Evolutionary conservation across 2,329 filamentous ascomycete genomes (phyloP).

Genomic region (Penicillium sp.): DNA sequence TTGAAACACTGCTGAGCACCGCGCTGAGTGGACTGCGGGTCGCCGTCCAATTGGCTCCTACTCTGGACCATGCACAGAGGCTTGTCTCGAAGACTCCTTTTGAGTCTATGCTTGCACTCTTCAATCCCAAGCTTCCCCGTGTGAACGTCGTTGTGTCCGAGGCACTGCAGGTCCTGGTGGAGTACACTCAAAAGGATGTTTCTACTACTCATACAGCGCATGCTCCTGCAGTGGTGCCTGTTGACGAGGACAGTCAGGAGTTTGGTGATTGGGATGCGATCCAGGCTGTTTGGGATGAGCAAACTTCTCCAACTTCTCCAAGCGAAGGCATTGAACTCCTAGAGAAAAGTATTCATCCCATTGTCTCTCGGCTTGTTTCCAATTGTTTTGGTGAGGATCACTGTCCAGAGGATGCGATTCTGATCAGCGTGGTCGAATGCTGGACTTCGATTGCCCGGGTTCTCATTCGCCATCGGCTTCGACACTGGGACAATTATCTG

Average conservation of each 20-base stretch:
- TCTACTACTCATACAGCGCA: constrained; percentile 21
- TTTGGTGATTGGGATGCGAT: constrained; percentile 59
- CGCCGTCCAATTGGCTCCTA: constrained; percentile 45
- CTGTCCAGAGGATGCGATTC: constrained; percentile 52
- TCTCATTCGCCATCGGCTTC: constrained; percentile 46
- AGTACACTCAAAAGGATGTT: constrained; percentile 38
- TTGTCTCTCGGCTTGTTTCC: constrained; percentile 54
- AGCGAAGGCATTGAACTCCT: constrained; percentile 33
- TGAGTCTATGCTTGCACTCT: constrained; percentile 49
- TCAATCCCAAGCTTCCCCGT: constrained; percentile 48
- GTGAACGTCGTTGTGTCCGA: constrained; percentile 48
- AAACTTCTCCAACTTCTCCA: constrained; percentile 19
- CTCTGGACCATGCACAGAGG: constrained; percentile 40
- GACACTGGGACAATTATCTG: constrained; percentile 56
- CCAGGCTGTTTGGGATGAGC: constrained; percentile 43
- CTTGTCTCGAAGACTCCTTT: constrained; percentile 47
- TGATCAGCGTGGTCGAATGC: constrained; percentile 51
- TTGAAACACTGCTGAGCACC: constrained; percentile 53
- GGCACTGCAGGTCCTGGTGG: constrained; percentile 47
- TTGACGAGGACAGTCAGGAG: constrained; percentile 61
- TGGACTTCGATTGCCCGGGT: constrained; percentile 52
- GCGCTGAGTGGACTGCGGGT: constrained; percentile 50
- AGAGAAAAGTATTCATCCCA: constrained; percentile 46
- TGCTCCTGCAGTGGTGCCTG: constrained; percentile 22
- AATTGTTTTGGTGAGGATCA: constrained; percentile 60